Evolutionary conservation across 2,329 filamentous ascomycete genomes (phyloP).

Genomic region (Ophiostoma populinum): DNA sequence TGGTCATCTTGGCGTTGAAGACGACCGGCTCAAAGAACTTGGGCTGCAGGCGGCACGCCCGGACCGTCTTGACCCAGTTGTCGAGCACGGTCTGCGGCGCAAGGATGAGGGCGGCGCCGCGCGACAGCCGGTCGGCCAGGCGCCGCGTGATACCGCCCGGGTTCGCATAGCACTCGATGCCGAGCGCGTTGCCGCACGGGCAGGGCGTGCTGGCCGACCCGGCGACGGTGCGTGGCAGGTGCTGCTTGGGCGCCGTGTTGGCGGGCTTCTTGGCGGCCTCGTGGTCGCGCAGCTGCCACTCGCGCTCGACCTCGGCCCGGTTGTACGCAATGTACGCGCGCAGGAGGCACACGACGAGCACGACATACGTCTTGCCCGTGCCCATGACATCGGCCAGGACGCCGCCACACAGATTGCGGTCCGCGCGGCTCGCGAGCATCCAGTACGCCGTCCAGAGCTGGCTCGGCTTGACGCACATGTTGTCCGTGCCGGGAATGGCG

Average conservation of each 20-base stretch:
- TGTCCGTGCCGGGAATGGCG: constrained; percentile 10
- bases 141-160: constrained; percentile 11
- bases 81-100: constrained; percentile 12
- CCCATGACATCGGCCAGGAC: constrained; percentile 14
- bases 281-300: constrained; percentile 11
- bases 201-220: constrained; percentile 3
- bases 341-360: constrained; percentile 10
- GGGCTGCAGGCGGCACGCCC: constrained; percentile 7
- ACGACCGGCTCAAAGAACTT: constrained; percentile 12
- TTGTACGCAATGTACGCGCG: constrained; percentile 11
- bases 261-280: constrained; percentile 7
- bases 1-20: constrained; percentile 9
- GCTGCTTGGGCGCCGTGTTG: constrained; percentile 8
- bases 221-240: constrained; percentile 2
- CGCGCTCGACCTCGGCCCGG: constrained; percentile 12
- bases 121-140: constrained; percentile 10
- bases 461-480: constrained; percentile 12
- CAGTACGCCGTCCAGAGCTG: constrained; percentile 13
- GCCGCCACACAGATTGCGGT: constrained; percentile 11
- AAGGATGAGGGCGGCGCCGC: constrained; percentile 12
- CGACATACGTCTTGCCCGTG: constrained; percentile 13
- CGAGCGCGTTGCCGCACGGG: constrained; percentile 11
- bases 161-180: constrained; percentile 14
- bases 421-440: constrained; percentile 12
- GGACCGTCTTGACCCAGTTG: constrained; percentile 12